A percentile compares a stretch with the other conserved stretches of the same genome.
These are phyloP conservation scores for Vitis hybrid DNA, from an alignment of 177 flowering plant genomes.

Conservation along the genomic window DNA sequence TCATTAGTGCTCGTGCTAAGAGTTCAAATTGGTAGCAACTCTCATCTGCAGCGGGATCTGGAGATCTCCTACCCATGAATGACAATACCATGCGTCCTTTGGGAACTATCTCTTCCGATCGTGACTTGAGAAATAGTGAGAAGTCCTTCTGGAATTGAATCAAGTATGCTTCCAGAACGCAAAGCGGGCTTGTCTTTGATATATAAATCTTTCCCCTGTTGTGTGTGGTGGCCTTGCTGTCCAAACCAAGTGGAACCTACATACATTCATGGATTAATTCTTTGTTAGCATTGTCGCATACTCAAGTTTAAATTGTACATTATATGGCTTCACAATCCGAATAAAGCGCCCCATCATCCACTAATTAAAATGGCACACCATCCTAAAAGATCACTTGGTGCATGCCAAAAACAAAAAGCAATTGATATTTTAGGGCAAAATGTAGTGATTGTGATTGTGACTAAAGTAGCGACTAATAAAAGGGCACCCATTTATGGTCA, in stretches of 20 bases:
- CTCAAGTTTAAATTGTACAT: no score
- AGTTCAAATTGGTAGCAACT: constrained; percentile 31
- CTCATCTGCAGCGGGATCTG: constrained; percentile 19
- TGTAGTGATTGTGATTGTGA: no score
- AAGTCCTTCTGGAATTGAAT: constrained; percentile 31
- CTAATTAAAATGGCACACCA: no score
- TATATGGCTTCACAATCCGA: no score
- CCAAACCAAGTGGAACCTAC: constrained; percentile 28
- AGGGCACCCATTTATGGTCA: no score
- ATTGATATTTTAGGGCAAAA: no score
- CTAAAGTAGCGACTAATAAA: no score
- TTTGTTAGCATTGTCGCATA: no score
- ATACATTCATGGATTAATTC: no score
- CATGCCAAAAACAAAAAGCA: no score
- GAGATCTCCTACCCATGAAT: constrained; percentile 24
- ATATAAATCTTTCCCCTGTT: constrained; percentile 35
- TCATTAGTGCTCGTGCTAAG: constrained; percentile 24
- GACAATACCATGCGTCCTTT: constrained; percentile 33
- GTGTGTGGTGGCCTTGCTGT: not conserved
- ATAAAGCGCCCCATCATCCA: no score
- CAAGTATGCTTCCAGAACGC: constrained; percentile 24
- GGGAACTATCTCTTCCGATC: constrained; percentile 22
- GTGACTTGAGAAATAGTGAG: constrained; percentile 20
- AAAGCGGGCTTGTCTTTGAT: constrained; percentile 30
- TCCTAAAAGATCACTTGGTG: no score